Conservation (phyloP, 148 eudicot genomes). For the Tetragonia tetragonoides region DNA sequence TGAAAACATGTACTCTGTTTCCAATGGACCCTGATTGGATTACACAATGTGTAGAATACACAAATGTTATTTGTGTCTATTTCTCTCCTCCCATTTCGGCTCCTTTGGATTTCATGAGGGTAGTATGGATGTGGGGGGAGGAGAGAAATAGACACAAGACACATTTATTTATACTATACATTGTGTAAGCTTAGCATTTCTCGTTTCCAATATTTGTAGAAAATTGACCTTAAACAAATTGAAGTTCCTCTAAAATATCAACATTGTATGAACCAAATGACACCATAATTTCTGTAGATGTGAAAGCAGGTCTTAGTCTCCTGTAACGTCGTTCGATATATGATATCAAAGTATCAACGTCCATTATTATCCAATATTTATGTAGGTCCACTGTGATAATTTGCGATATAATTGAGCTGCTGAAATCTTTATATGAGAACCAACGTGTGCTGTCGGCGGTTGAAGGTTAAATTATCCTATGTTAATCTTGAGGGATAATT, state of each 20-base stretch:
- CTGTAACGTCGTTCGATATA: background rate
- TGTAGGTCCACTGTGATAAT: constrained; percentile 2
- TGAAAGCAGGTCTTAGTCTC: background rate
- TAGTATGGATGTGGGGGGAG: too few relatives aligned
- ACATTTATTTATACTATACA: too few relatives aligned
- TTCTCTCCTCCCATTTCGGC: too few relatives aligned
- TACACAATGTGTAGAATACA: too few relatives aligned
- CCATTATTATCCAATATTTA: background rate
- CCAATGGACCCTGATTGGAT: too few relatives aligned
- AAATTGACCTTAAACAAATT: too few relatives aligned
- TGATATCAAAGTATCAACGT: constrained; percentile 4
- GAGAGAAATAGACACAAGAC: too few relatives aligned
- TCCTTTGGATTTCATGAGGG: too few relatives aligned
- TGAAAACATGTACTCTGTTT: too few relatives aligned
- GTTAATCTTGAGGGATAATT: background rate
- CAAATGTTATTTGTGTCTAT: too few relatives aligned
- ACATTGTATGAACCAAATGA: background rate
- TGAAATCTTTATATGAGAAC: background rate
- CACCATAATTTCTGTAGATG: background rate
- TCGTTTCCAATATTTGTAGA: too few relatives aligned
- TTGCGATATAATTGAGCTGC: background rate
- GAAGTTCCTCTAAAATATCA: background rate
- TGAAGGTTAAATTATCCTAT: background rate
- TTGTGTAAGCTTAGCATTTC: too few relatives aligned
- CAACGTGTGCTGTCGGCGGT: background rate